Evolutionary conservation across 495 filamentous ascomycete genomes (phyloP).

Genomic region (Sphaerosporella brunnea): DNA sequence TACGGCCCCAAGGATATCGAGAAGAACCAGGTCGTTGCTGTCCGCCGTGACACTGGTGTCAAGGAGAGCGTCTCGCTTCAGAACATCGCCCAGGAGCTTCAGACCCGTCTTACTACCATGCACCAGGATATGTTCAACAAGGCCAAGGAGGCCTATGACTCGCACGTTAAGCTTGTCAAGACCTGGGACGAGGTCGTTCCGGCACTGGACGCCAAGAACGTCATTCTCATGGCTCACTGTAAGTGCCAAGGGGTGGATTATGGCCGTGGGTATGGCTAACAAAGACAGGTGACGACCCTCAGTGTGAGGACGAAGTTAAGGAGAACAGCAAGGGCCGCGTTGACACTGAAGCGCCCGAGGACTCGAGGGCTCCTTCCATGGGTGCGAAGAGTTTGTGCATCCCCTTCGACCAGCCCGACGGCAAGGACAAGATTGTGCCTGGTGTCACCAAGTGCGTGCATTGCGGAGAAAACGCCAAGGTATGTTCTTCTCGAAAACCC

Average conservation of each 20-base stretch:
- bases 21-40: slow-evolving; percentile 62
- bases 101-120: slow-evolving; percentile 71
- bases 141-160: slow-evolving; percentile 55
- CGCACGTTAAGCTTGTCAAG: slow-evolving; percentile 61
- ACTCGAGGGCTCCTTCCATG: slow-evolving; percentile 75
- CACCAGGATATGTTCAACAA: slow-evolving; percentile 70
- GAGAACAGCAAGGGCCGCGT: slow-evolving; percentile 58
- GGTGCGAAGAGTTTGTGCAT: slow-evolving; percentile 95
- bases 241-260: slow-evolving; percentile 27
- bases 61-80: slow-evolving; percentile 53
- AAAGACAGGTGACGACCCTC: slow-evolving; percentile 32
- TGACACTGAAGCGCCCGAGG: slow-evolving; percentile 52
- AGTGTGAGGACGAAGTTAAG: slow-evolving; percentile 90
- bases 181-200: slow-evolving; percentile 84
- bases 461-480: slow-evolving; percentile 35
- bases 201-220: slow-evolving; percentile 75
- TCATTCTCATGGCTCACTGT: slow-evolving; percentile 76
- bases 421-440: slow-evolving; percentile 36
- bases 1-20: slow-evolving; percentile 86
- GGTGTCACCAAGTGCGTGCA: slow-evolving; percentile 85
- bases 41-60: slow-evolving; percentile 78
- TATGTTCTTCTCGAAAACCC: not conserved
- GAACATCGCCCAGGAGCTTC: slow-evolving; percentile 50
- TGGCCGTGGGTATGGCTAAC: not conserved
- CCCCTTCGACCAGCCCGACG: slow-evolving; percentile 86